Conservation (phyloP, 2,329 filamentous ascomycete genomes). For the Aureobasidium sp. region DNA sequence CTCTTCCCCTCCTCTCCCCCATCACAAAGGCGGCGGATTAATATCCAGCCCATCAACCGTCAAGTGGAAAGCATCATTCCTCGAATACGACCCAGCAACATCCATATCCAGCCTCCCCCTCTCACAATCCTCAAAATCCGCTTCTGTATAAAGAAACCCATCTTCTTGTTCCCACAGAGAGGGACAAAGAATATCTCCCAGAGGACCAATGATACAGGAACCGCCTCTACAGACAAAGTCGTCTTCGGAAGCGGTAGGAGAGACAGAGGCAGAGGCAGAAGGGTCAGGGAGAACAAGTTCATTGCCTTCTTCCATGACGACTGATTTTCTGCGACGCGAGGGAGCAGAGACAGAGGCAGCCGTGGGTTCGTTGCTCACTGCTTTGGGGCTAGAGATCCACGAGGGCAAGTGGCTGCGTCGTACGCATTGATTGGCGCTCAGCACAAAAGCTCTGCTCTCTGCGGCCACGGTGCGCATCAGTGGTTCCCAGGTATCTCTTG, state of each 20-base stretch:
- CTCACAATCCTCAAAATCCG: slow-evolving; percentile 83
- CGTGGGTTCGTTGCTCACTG: neutral
- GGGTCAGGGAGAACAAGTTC: slow-evolving; percentile 43
- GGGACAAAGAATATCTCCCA: slow-evolving; percentile 71
- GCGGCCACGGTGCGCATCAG: slow-evolving; percentile 75
- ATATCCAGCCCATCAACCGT: slow-evolving; percentile 55
- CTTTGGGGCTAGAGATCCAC: slow-evolving; percentile 43
- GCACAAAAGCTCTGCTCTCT: slow-evolving; percentile 78
- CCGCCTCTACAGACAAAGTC: slow-evolving; percentile 66
- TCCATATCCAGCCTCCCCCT: slow-evolving; percentile 76
- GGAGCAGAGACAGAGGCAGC: neutral
- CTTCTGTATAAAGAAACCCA: slow-evolving; percentile 61
- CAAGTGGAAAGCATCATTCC: slow-evolving; percentile 58
- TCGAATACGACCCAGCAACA: slow-evolving; percentile 76
- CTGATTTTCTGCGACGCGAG: slow-evolving; percentile 10
- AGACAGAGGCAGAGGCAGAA: slow-evolving; percentile 18
- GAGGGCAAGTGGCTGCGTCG: slow-evolving; percentile 50
- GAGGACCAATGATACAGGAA: slow-evolving; percentile 71
- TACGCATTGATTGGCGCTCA: slow-evolving; percentile 79
- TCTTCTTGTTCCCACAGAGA: slow-evolving; percentile 76
- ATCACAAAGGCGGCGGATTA: slow-evolving; percentile 44
- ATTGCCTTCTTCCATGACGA: slow-evolving; percentile 43
- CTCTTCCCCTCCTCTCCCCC: neutral
- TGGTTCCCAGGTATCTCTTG: slow-evolving; percentile 70
- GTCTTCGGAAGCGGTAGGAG: slow-evolving; percentile 21